These are phyloP conservation scores for Beauveria asiatica DNA, from an alignment of 2,329 filamentous ascomycete species.

Conservation along the genomic window DNA sequence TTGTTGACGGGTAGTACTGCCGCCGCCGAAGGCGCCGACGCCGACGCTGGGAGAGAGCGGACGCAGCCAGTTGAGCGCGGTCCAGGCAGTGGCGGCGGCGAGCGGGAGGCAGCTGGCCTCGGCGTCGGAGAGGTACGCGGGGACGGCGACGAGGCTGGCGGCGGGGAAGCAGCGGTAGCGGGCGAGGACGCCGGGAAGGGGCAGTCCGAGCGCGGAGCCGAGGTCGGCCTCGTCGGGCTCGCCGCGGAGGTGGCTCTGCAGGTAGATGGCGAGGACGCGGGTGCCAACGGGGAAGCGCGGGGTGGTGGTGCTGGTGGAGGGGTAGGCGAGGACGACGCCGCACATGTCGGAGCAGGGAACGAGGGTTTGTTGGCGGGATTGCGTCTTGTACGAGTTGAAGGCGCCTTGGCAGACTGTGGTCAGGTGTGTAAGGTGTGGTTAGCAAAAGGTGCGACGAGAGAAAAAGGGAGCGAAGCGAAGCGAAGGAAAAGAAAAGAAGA, in stretches of 20 bases:
- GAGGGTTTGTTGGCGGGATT: constrained; percentile 28
- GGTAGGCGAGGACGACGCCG: constrained; percentile 44
- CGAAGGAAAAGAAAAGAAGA: neutral
- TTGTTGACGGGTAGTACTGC: neutral
- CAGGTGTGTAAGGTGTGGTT: no score
- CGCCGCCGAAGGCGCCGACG: constrained; percentile 13
- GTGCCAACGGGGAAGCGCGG: constrained; percentile 45
- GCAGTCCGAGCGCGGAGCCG: constrained; percentile 50
- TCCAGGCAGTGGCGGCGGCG: constrained; percentile 56
- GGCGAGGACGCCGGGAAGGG: constrained; percentile 47
- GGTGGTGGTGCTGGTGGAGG: constrained; percentile 19
- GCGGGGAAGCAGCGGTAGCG: constrained; percentile 52
- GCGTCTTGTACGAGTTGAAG: constrained; percentile 56
- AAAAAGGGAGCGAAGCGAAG: neutral
- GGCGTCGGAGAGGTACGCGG: constrained; percentile 47
- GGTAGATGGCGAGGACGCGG: constrained; percentile 60
- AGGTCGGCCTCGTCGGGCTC: constrained; percentile 49
- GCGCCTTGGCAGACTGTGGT: constrained; percentile 51
- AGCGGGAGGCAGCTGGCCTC: constrained; percentile 54
- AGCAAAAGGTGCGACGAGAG: no score
- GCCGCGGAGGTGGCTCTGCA: constrained; percentile 47
- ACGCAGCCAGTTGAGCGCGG: constrained; percentile 53
- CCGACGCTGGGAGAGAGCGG: constrained; percentile 36
- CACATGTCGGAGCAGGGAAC: constrained; percentile 66
- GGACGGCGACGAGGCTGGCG: constrained; percentile 45